Evolutionary conservation across 2,329 filamentous ascomycete genomes (phyloP), one percentile per base, ranked within the genome.

Genomic region (Neonectria neomacrospora): DNA sequence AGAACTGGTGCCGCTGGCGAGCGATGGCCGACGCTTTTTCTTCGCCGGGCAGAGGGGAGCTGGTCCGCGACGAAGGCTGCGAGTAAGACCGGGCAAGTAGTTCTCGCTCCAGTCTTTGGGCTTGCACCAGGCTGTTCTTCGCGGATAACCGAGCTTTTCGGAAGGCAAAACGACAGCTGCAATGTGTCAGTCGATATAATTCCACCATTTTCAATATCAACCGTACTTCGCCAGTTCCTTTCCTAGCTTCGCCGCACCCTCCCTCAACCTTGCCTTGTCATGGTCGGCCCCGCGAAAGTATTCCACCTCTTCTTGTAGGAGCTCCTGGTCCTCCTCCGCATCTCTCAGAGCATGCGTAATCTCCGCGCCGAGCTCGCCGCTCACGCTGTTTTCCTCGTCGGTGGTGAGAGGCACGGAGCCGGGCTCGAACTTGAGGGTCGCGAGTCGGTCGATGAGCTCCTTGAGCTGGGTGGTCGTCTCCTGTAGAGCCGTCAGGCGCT

Each of bases 111-210:
- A 89, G 89, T 55, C 88, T 85, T 75, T 91, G 92, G 16, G 93
- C 92, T 58, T 85, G 81, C 72, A 92, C 88, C 39, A 94, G 86
- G 78, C 88, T 91, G 67, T 88, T 86, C 77, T 93, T 95, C 20
- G 93, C 94, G 26, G 87, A 83, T 56, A 97, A 81, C 73, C 96
- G 92, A 12, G 95, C 94, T 76, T 89, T 91, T 69, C 94, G 90
- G 78, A 96, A 97, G 32, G 88, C 86, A 34, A 84, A 81, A 63
- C 93, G 83, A 66, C 80, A 85, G 63, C 82, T 88, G 44, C 14
- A 23, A 42, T 3, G 12, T n/a, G 20, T 71, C 34, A 73, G 61
- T 54, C 11, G 3, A 10, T 39, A 4, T 2, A 12, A 9, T 39
- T 42, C n/a, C 47, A 22, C 3, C 2, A 12, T 2, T 20, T 20